Evolutionary conservation across 306 rosid genomes (phyloP).

Genomic region (Citrullus amarus): DNA sequence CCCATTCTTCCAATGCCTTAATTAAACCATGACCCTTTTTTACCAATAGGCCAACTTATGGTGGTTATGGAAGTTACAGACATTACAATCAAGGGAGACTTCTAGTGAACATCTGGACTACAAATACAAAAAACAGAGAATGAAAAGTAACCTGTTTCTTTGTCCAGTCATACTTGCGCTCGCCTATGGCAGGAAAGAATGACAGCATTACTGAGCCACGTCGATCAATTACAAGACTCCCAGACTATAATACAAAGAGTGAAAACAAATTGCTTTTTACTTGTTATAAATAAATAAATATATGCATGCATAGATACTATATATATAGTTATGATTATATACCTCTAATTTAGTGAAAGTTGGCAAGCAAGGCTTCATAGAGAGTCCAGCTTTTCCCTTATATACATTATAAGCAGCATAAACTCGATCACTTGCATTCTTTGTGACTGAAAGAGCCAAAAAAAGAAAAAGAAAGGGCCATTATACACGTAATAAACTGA

Average conservation of each 20-base stretch:
- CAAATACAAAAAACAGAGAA: not conserved
- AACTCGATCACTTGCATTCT: slow-evolving; percentile 28
- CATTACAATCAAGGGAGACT: not conserved
- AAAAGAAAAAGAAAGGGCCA: not conserved
- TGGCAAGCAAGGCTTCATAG: slow-evolving; percentile 61
- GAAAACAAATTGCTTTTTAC: not conserved
- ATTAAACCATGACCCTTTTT: too few relatives aligned
- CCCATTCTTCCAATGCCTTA: too few relatives aligned
- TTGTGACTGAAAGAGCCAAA: slow-evolving; percentile 25
- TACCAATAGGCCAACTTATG: too few relatives aligned
- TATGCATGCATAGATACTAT: not conserved
- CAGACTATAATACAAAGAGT: slow-evolving; percentile 4
- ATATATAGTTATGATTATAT: slow-evolving; percentile 3
- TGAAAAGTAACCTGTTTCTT: slow-evolving; percentile 23
- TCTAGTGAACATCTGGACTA: not conserved
- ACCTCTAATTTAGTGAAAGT: slow-evolving; percentile 69
- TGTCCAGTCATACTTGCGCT: slow-evolving; percentile 34
- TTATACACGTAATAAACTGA: not conserved
- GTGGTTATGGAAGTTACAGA: not conserved
- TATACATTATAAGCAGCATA: slow-evolving; percentile 57
- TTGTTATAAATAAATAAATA: not conserved
- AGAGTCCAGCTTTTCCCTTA: slow-evolving; percentile 90
- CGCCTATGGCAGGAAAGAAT: slow-evolving; percentile 37
- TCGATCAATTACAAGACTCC: not conserved
- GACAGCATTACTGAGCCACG: slow-evolving; percentile 18